These are phyloP conservation scores for Mycena leptocephala DNA, from an alignment of 768 basidiomycete species.

Conservation along the genomic window DNA sequence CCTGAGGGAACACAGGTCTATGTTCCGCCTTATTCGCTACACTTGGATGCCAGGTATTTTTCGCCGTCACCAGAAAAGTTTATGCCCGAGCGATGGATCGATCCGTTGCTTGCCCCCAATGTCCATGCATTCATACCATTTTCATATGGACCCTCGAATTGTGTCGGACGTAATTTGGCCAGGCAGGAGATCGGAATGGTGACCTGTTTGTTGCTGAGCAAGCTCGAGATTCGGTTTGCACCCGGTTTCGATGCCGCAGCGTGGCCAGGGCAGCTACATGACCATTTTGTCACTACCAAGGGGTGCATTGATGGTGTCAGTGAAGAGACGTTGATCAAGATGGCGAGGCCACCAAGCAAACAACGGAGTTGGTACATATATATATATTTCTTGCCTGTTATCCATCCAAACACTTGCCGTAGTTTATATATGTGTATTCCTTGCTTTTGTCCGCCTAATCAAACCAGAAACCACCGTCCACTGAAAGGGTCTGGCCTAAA, in stretches of 20 bases:
- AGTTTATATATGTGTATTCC: too few species aligned
- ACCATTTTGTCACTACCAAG: background rate
- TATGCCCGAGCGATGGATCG: constrained; percentile 59
- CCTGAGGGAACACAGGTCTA: constrained; percentile 62
- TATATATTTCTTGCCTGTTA: too few species aligned
- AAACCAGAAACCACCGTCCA: too few species aligned
- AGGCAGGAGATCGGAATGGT: constrained; percentile 57
- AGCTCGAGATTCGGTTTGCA: constrained; percentile 55
- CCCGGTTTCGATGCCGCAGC: constrained; percentile 46
- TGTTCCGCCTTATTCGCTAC: constrained; percentile 60
- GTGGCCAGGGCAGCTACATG: constrained; percentile 46
- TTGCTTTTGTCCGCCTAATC: too few species aligned
- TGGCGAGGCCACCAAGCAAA: too few species aligned
- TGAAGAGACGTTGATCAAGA: background rate
- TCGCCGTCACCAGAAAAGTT: constrained; percentile 61
- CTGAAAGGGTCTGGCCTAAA: too few species aligned
- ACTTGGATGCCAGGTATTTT: constrained; percentile 63
- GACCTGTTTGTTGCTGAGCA: constrained; percentile 52
- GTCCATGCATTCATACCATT: constrained; percentile 57
- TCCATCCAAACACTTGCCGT: too few species aligned
- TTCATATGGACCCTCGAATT: constrained; percentile 58
- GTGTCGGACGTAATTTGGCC: constrained; percentile 61
- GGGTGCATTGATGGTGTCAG: background rate
- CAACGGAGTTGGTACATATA: too few species aligned
- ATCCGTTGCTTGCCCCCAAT: constrained; percentile 35